Evolutionary conservation across 306 rosid genomes (phyloP).

Genomic region (Pterocarpus santalinus): DNA sequence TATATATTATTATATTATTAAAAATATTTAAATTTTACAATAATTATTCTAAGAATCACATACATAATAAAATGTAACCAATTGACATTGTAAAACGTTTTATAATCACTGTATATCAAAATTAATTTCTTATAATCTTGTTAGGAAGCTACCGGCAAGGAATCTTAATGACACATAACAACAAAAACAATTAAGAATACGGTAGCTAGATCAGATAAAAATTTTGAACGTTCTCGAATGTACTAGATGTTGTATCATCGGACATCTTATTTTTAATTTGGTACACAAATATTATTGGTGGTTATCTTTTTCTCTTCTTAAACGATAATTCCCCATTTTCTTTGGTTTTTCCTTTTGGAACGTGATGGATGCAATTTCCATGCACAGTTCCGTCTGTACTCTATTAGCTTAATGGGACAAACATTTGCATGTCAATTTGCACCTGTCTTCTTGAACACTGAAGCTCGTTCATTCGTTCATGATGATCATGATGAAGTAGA

Average conservation of each 20-base stretch:
- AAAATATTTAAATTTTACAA: too few relatives aligned
- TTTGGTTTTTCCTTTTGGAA: background rate
- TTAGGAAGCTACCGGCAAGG: background rate
- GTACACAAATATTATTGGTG: conserved; percentile 33
- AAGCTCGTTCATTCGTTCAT: too few relatives aligned
- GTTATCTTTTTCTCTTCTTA: background rate
- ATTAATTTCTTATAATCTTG: background rate
- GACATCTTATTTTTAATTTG: background rate
- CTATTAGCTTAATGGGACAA: background rate
- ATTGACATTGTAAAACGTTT: too few relatives aligned
- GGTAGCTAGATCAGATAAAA: background rate
- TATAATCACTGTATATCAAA: too few relatives aligned
- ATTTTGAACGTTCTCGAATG: conserved; percentile 41
- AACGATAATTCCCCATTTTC: background rate
- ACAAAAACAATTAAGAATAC: too few relatives aligned
- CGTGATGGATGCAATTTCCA: background rate
- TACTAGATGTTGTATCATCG: conserved; percentile 18
- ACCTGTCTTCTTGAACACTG: too few relatives aligned
- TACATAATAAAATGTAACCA: too few relatives aligned
- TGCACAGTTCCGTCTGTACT: background rate
- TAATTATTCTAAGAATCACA: too few relatives aligned
- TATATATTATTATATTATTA: too few relatives aligned
- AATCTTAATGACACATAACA: background rate
- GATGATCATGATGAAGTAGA: too few relatives aligned
- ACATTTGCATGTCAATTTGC: background rate